These are phyloP conservation scores for Nemania abortiva DNA, from an alignment of 2,329 filamentous ascomycete genomes.

Conservation along the genomic window DNA sequence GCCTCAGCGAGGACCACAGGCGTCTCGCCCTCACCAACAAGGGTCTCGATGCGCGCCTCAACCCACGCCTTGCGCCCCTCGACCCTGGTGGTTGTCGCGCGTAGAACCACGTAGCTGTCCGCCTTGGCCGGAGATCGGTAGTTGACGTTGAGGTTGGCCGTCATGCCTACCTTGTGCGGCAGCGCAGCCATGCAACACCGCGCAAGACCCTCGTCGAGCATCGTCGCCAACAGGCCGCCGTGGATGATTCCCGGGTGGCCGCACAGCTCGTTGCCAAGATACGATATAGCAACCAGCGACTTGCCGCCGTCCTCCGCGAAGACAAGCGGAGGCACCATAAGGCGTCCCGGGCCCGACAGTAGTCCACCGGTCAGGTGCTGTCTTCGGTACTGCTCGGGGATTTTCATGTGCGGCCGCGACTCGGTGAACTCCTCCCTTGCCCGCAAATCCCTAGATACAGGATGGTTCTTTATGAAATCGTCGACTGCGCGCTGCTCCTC, in stretches of 20 bases:
- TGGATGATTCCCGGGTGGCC: constrained; percentile 93
- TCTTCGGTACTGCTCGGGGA: constrained; percentile 75
- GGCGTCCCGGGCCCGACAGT: constrained; percentile 77
- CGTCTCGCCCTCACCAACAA: constrained; percentile 72
- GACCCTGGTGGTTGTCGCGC: constrained; percentile 83
- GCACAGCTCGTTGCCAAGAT: constrained; percentile 83
- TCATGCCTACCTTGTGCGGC: constrained; percentile 87
- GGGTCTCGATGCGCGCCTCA: constrained; percentile 84
- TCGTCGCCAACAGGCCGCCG: constrained; percentile 89
- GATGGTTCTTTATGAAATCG: constrained; percentile 78
- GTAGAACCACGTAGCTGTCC: constrained; percentile 79
- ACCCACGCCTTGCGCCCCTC: constrained; percentile 97
- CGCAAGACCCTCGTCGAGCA: constrained; percentile 90
- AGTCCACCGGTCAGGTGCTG: constrained; percentile 87
- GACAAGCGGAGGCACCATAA: constrained; percentile 83
- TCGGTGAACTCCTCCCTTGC: constrained; percentile 75
- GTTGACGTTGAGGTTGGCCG: constrained; percentile 84
- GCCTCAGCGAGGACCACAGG: constrained; percentile 82
- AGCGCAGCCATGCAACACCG: constrained; percentile 89
- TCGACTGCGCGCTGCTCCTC: constrained; percentile 73
- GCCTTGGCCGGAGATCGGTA: constrained; percentile 86
- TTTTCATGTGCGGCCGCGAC: constrained; percentile 87
- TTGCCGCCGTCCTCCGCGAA: constrained; percentile 80
- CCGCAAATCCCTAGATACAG: constrained; percentile 77
- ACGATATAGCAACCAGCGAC: constrained; percentile 77